phyloP scores from a whole-genome alignment of 306 rosid species.

The Sicyos edulis region DNA sequence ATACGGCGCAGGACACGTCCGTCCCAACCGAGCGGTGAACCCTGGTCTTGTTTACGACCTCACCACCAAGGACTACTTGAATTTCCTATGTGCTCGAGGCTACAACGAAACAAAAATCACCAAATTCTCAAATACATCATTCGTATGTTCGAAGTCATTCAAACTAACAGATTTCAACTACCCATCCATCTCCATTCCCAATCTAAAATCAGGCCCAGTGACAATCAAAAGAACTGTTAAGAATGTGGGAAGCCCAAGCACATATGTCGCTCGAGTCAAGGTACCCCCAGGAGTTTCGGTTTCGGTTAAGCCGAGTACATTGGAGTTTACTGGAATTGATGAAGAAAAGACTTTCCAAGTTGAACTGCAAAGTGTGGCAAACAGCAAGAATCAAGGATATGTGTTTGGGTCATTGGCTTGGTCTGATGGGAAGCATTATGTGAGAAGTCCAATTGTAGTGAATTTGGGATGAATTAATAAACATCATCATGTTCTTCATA shows the following conservation, averaged over 20 bases:
- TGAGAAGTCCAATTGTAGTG: slow-evolving; percentile 17
- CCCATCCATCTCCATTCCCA: slow-evolving; percentile 37
- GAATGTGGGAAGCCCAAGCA: slow-evolving; percentile 41
- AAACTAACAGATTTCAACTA: slow-evolving; percentile 39
- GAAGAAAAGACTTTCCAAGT: slow-evolving; percentile 38
- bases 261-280: slow-evolving; percentile 18
- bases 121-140: slow-evolving; percentile 23
- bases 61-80: slow-evolving; percentile 36
- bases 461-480: slow-evolving; percentile 2
- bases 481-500: not conserved
- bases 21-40: slow-evolving; percentile 38
- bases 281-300: slow-evolving; percentile 27
- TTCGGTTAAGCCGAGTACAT: slow-evolving; percentile 27
- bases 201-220: not conserved
- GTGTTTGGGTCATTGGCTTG: slow-evolving; percentile 37
- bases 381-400: not conserved
- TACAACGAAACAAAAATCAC: slow-evolving; percentile 30
- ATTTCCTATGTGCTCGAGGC: slow-evolving; percentile 45
- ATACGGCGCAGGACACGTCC: slow-evolving; percentile 57
- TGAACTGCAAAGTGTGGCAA: not conserved
- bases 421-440: slow-evolving; percentile 29
- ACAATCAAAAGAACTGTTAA: slow-evolving; percentile 35
- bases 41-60: slow-evolving; percentile 71
- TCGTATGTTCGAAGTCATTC: slow-evolving; percentile 29
- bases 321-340: slow-evolving; percentile 29